phyloP scores from a whole-genome alignment of 1,284 basidiomycete genomes.

The Mycosarcoma mackinlayi region DNA sequence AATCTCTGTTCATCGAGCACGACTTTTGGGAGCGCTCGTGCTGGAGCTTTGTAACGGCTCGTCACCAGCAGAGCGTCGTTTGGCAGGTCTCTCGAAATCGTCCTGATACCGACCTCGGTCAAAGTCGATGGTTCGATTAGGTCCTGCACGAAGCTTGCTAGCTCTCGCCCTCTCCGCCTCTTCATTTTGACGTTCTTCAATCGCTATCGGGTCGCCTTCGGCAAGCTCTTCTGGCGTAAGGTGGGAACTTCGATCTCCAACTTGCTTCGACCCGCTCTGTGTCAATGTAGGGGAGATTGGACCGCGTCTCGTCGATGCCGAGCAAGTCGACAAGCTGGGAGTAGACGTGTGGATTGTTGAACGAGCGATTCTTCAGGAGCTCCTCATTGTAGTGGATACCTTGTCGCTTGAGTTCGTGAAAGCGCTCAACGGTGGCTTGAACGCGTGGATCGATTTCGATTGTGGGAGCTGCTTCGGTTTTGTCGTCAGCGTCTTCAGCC shows the following conservation, averaged over 20 bases:
- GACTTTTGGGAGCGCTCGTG: neutral
- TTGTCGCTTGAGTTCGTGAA: constrained; percentile 78
- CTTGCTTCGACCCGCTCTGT: constrained; percentile 1
- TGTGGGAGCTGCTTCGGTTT: no score
- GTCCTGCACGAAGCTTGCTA: neutral
- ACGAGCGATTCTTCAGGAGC: constrained; percentile 86
- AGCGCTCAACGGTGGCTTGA: constrained; percentile 74
- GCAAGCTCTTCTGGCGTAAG: constrained; percentile 9
- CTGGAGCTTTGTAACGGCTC: neutral
- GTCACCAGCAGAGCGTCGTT: constrained; percentile 1
- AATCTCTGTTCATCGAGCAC: neutral
- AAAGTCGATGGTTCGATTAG: constrained; percentile 10
- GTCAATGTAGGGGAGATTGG: constrained; percentile 29
- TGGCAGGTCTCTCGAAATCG: neutral
- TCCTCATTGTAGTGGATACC: constrained; percentile 91
- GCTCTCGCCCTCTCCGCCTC: neutral
- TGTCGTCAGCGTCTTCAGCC: neutral
- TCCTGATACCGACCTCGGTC: neutral
- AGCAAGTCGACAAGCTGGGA: constrained; percentile 90
- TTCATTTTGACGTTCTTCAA: neutral
- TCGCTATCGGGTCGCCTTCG: constrained; percentile 22
- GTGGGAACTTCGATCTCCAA: constrained; percentile 21
- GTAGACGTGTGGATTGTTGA: constrained; percentile 94
- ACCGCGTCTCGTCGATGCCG: constrained; percentile 79
- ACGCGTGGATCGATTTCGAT: constrained; percentile 11